Conservation (phyloP, 2,329 filamentous ascomycete species). For the Colletotrichum sp. region DNA sequence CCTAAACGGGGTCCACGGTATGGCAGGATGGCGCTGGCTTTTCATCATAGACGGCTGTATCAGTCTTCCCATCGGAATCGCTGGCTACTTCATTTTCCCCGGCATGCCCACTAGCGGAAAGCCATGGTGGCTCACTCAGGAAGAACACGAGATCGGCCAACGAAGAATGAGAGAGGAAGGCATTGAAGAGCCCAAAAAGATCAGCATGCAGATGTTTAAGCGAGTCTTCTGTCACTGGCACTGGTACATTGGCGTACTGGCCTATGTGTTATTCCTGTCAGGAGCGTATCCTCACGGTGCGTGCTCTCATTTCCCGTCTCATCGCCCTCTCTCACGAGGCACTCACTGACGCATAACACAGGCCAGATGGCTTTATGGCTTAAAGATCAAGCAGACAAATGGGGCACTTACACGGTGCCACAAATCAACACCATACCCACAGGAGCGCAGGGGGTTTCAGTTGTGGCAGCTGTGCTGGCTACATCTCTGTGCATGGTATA, state of each 20-base stretch:
- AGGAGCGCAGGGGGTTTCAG: constrained; percentile 28
- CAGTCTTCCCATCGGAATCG: constrained; percentile 54
- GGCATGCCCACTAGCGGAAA: constrained; percentile 41
- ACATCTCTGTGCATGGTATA: constrained; percentile 36
- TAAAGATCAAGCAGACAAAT: constrained; percentile 18
- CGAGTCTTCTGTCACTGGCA: constrained; percentile 28
- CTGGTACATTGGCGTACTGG: constrained; percentile 26
- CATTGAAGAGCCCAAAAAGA: constrained; percentile 20
- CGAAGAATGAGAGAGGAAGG: constrained; percentile 28
- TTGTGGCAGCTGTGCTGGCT: constrained; percentile 26
- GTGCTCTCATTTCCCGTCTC: not conserved
- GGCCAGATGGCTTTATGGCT: constrained; percentile 24
- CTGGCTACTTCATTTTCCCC: constrained; percentile 51
- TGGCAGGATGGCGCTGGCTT: constrained; percentile 55
- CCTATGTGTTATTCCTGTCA: constrained; percentile 25
- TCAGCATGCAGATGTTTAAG: constrained; percentile 26
- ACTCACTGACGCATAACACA: not conserved
- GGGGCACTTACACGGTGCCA: constrained; percentile 22
- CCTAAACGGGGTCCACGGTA: constrained; percentile 49
- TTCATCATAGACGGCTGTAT: constrained; percentile 62
- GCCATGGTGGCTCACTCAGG: constrained; percentile 35
- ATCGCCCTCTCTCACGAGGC: too few species aligned
- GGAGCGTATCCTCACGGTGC: not conserved
- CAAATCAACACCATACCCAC: constrained; percentile 26
- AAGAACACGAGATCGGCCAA: constrained; percentile 35